Percentiles rank a stretch among this genome's conserved stretches.
phyloP scores from a whole-genome alignment of 768 basidiomycete species.

The Agaricus subrufescens region DNA sequence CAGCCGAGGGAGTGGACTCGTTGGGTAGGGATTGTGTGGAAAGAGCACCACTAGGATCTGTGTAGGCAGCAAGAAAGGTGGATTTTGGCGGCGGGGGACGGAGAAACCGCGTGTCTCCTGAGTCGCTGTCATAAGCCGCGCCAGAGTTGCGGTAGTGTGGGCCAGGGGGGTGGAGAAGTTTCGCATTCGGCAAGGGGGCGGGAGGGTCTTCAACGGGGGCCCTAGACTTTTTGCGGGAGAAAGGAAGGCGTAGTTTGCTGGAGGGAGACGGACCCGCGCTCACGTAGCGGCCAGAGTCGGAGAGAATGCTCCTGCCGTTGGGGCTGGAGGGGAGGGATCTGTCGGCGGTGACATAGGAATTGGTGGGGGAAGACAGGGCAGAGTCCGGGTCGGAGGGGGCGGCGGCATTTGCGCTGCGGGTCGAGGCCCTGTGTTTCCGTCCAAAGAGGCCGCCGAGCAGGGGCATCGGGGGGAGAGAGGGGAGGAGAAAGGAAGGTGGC shows the following conservation, averaged over 20 bases:
- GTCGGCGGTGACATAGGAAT: conserved; percentile 28
- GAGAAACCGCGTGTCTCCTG: conserved; percentile 33
- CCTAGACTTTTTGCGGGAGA: conserved; percentile 31
- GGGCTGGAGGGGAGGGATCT: conserved; percentile 29
- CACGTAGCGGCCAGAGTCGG: conserved; percentile 21
- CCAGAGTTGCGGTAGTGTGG: conserved; percentile 28
- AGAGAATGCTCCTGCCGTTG: conserved; percentile 22
- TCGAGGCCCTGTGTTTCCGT: conserved; percentile 28
- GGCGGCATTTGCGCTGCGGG: conserved; percentile 18
- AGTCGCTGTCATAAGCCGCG: conserved; percentile 39
- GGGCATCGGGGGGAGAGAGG: conserved; percentile 23
- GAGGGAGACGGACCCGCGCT: conserved; percentile 17
- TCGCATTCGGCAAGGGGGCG: conserved; percentile 3
- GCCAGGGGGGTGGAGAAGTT: conserved; percentile 29
- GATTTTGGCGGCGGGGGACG: conserved; percentile 61
- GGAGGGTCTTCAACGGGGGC: conserved; percentile 14
- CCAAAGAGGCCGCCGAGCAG: conserved; percentile 34
- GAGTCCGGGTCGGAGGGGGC: conserved; percentile 19
- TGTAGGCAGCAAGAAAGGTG: conserved; percentile 58
- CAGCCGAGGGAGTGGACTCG: conserved; percentile 21
- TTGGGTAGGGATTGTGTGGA: conserved; percentile 65
- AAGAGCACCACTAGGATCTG: conserved; percentile 42
- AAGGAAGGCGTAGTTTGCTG: conserved; percentile 33
- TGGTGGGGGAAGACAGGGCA: conserved; percentile 26
- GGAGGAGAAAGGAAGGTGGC: conserved; percentile 3